Conservation (phyloP, 345 rosid species). For the Mangifera indica region DNA sequence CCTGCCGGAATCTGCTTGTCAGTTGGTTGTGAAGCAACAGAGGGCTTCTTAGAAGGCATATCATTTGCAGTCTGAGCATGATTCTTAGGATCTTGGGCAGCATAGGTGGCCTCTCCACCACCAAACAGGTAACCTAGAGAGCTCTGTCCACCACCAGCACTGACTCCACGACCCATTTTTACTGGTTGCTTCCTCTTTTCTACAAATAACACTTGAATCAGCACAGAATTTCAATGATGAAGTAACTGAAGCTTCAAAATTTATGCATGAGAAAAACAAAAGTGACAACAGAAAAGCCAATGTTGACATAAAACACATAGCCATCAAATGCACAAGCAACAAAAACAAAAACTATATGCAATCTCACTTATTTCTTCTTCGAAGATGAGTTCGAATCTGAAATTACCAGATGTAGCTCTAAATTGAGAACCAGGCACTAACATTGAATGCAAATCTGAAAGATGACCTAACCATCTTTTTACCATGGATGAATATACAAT, state of each 20-base stretch:
- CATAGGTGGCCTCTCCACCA: conserved; percentile 47
- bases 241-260: not conserved
- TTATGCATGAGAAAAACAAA: not conserved
- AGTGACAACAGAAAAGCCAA: not conserved
- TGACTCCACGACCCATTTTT: conserved; percentile 78
- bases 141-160: conserved; percentile 86
- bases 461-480: not conserved
- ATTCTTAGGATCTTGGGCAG: conserved; percentile 31
- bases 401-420: not conserved
- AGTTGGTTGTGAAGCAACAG: conserved; percentile 31
- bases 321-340: not conserved
- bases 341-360: not conserved
- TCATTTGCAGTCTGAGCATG: conserved; percentile 18
- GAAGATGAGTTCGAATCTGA: not conserved
- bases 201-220: not conserved
- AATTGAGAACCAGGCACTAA: not conserved
- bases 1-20: conserved; percentile 73
- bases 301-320: not conserved
- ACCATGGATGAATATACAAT: not conserved
- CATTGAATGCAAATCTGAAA: too few relatives aligned
- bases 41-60: conserved; percentile 23
- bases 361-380: not conserved
- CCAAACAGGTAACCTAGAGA: conserved; percentile 78
- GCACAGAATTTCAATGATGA: not conserved
- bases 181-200: not conserved